These are phyloP conservation scores for Schwanniomyces etchellsii DNA, from an alignment of 1,139 yeast species.

Conservation along the genomic window DNA sequence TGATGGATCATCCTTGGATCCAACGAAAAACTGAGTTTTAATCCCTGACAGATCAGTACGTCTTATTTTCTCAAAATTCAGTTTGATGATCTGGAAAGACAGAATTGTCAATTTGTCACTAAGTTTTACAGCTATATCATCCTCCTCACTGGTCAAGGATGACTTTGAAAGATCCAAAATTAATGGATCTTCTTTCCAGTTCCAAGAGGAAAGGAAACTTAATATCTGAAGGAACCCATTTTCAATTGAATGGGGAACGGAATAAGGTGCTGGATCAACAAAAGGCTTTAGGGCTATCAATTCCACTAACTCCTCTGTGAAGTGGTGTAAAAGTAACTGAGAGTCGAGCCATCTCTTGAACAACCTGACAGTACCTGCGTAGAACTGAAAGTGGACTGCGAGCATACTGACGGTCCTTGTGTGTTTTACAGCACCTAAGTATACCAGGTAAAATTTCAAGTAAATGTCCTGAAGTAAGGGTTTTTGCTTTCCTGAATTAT, in stretches of 20 bases:
- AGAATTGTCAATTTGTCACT: conserved; percentile 63
- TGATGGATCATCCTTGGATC: conserved; percentile 72
- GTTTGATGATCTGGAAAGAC: conserved; percentile 56
- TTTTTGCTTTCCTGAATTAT: conserved; percentile 55
- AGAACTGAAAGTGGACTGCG: conserved; percentile 68
- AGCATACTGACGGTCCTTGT: conserved; percentile 70
- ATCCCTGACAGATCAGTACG: conserved; percentile 76
- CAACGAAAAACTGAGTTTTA: conserved; percentile 76
- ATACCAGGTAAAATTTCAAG: conserved; percentile 60
- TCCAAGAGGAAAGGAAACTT: conserved; percentile 75
- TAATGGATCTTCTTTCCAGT: conserved; percentile 87
- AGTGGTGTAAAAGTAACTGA: conserved; percentile 59
- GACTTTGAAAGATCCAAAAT: conserved; percentile 62
- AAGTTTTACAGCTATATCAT: conserved; percentile 22
- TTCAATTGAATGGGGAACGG: conserved; percentile 70
- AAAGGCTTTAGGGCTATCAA: conserved; percentile 78
- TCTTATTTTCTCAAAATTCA: conserved; percentile 62
- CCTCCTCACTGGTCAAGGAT: conserved; percentile 8
- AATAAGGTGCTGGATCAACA: conserved; percentile 80
- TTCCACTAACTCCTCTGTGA: conserved; percentile 76
- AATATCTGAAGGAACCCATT: conserved; percentile 77
- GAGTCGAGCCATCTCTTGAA: conserved; percentile 86
- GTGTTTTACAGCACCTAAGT: conserved; percentile 71
- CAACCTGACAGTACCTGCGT: conserved; percentile 74
- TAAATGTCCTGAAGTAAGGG: conserved; percentile 57